A percentile compares a stretch with the other conserved stretches of the same genome.
Evolutionary conservation across 2,329 filamentous ascomycete species (phyloP).

Genomic region (Penicillium sp.): DNA sequence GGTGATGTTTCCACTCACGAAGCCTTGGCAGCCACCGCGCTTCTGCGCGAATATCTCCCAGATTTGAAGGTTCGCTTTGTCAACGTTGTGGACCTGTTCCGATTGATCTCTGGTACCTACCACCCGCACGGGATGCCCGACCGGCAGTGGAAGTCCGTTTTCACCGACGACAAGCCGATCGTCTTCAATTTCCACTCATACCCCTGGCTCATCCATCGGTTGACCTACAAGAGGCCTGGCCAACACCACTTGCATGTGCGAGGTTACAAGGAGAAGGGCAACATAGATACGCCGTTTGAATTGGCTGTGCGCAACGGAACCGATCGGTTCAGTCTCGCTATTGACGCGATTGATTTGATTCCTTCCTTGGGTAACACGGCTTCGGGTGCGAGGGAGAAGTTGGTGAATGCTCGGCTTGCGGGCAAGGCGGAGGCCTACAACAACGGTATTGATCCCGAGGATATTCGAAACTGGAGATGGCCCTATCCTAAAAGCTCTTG

Average conservation of each 20-base stretch:
- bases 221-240: conserved; percentile 73
- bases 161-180: conserved; percentile 67
- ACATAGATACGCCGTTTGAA: conserved; percentile 78
- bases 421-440: conserved; percentile 66
- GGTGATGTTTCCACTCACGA: conserved; percentile 74
- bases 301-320: conserved; percentile 75
- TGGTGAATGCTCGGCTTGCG: conserved; percentile 64
- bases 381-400: conserved; percentile 59
- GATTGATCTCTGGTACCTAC: conserved; percentile 66
- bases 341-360: conserved; percentile 71
- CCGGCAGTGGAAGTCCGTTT: conserved; percentile 64
- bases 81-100: conserved; percentile 79
- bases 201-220: conserved; percentile 73
- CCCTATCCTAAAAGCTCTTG: conserved; percentile 36
- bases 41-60: conserved; percentile 69
- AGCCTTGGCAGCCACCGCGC: conserved; percentile 69
- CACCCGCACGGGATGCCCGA: conserved; percentile 73
- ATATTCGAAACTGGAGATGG: conserved; percentile 67
- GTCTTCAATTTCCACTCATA: conserved; percentile 86
- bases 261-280: conserved; percentile 79
- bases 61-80: conserved; percentile 74
- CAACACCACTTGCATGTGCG: conserved; percentile 68
- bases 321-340: conserved; percentile 73
- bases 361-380: conserved; percentile 62
- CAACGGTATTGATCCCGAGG: conserved; percentile 66